Conservation (phyloP, 1,284 basidiomycete genomes). For the Ceratobasidium sp. region DNA sequence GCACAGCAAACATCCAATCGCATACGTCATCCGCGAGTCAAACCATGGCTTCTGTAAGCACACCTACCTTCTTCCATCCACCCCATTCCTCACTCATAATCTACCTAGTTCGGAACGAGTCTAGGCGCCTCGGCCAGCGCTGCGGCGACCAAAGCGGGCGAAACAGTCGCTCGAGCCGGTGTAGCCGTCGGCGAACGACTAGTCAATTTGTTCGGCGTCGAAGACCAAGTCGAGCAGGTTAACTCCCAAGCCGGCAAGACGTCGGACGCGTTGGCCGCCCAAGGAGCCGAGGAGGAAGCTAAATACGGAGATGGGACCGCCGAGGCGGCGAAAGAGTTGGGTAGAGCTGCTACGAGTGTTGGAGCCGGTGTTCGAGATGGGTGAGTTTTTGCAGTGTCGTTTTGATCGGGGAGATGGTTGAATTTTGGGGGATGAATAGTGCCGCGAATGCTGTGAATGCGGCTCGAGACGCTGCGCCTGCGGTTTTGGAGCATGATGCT, state of each 20-base stretch:
- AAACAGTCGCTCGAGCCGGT: slow-evolving; percentile 33
- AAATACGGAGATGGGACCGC: slow-evolving; percentile 38
- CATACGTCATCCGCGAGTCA: slow-evolving; percentile 32
- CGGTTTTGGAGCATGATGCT: slow-evolving; percentile 27
- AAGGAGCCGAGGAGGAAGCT: slow-evolving; percentile 16
- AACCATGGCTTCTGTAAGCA: slow-evolving; percentile 32
- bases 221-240: slow-evolving; percentile 36
- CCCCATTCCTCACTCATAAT: too few relatives aligned
- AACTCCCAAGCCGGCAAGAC: slow-evolving; percentile 3
- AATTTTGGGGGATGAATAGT: too few relatives aligned
- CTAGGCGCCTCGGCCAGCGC: slow-evolving; percentile 22
- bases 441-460: not conserved
- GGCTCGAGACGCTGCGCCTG: slow-evolving; percentile 31
- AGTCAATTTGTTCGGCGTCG: slow-evolving; percentile 21
- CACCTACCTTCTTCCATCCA: too few relatives aligned
- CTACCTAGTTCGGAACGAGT: slow-evolving; percentile 30
- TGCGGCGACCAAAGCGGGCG: slow-evolving; percentile 11
- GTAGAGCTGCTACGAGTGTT: slow-evolving; percentile 4
- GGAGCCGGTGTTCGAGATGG: slow-evolving; percentile 32
- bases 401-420: too few relatives aligned
- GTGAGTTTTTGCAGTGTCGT: slow-evolving; percentile 7
- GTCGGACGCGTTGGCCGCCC: slow-evolving; percentile 16
- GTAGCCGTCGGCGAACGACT: slow-evolving; percentile 38
- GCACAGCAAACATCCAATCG: slow-evolving; percentile 14
- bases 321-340: not conserved